Percentiles rank a stretch among this genome's conserved stretches.
phyloP scores from a whole-genome alignment of 2,329 filamentous ascomycete genomes.

The Colletotrichum caudatum region DNA sequence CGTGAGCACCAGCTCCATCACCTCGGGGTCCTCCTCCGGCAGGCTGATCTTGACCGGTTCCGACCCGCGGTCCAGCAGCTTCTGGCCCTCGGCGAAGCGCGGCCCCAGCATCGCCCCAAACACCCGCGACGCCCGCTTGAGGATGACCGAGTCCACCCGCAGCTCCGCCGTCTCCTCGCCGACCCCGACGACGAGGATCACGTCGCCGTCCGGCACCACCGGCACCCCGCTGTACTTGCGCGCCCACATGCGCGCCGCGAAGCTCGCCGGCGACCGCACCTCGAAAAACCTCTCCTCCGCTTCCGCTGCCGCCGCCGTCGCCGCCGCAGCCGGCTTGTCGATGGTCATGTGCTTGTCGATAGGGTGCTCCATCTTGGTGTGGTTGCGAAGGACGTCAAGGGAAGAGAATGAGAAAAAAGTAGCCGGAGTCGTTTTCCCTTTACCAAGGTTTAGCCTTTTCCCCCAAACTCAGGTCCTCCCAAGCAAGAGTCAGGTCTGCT shows the following conservation, averaged over 20 bases:
- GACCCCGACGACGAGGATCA: conserved; percentile 45
- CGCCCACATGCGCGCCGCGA: conserved; percentile 40
- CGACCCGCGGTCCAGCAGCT: conserved; percentile 34
- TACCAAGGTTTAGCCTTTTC: conserved; percentile 37
- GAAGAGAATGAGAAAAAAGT: neutral
- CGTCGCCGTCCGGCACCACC: conserved; percentile 42
- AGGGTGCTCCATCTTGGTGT: conserved; percentile 26
- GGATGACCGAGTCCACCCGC: conserved; percentile 42
- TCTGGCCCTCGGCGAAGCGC: conserved; percentile 44
- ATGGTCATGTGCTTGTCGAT: conserved; percentile 30
- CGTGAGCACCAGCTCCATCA: conserved; percentile 49
- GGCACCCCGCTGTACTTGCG: conserved; percentile 35
- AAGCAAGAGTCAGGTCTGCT: conserved; percentile 34
- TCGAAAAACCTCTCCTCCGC: conserved; percentile 37
- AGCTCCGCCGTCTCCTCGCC: conserved; percentile 36
- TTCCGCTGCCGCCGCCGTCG: conserved; percentile 12
- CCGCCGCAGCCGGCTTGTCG: conserved; percentile 32
- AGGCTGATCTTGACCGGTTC: conserved; percentile 46
- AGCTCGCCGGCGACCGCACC: conserved; percentile 37
- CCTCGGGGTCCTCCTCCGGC: conserved; percentile 49
- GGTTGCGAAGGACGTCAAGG: neutral
- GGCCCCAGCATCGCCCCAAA: conserved; percentile 46
- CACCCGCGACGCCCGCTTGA: conserved; percentile 46
- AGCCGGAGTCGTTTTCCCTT: neutral
- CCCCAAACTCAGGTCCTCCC: conserved; percentile 34